These are phyloP conservation scores for Fusarium sp. DNA, from an alignment of 2,329 filamentous ascomycete genomes.

Conservation along the genomic window DNA sequence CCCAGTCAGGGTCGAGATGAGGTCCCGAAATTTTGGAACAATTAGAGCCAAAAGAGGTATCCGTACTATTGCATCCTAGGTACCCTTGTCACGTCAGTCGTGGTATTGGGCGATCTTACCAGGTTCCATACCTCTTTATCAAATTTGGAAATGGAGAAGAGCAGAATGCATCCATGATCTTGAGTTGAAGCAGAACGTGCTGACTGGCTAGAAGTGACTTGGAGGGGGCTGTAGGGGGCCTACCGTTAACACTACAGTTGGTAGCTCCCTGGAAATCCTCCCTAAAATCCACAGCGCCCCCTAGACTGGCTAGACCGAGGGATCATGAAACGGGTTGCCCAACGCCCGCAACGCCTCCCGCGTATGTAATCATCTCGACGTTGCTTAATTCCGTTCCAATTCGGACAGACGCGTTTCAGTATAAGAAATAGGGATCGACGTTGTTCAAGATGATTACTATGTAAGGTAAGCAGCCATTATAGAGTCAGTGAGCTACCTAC, in stretches of 20 bases:
- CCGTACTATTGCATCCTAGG: not conserved
- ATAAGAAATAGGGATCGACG: slow-evolving; percentile 24
- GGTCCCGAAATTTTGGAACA: slow-evolving; percentile 36
- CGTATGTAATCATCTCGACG: slow-evolving; percentile 1
- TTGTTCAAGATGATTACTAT: not conserved
- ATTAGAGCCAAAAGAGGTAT: not conserved
- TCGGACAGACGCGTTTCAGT: slow-evolving; percentile 10
- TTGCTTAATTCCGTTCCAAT: slow-evolving; percentile 1
- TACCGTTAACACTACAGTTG: not conserved
- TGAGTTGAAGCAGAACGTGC: slow-evolving; percentile 1
- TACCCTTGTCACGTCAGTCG: slow-evolving; percentile 37
- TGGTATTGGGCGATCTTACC: slow-evolving; percentile 30
- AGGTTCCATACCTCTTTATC: slow-evolving; percentile 15
- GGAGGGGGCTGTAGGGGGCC: slow-evolving; percentile 20
- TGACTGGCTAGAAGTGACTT: slow-evolving; percentile 7
- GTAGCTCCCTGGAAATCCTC: slow-evolving; percentile 17
- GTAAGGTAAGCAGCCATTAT: not conserved
- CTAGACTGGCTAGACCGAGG: slow-evolving; percentile 10
- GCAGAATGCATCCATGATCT: not conserved
- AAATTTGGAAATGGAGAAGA: slow-evolving; percentile 28
- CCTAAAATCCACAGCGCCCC: not conserved
- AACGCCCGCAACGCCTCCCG: slow-evolving; percentile 26
- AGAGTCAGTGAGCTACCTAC: not conserved
- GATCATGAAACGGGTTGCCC: slow-evolving; percentile 34
- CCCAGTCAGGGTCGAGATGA: not conserved